phyloP scores from a whole-genome alignment of 1,284 basidiomycete genomes.

The Sanghuangporus baumii region DNA sequence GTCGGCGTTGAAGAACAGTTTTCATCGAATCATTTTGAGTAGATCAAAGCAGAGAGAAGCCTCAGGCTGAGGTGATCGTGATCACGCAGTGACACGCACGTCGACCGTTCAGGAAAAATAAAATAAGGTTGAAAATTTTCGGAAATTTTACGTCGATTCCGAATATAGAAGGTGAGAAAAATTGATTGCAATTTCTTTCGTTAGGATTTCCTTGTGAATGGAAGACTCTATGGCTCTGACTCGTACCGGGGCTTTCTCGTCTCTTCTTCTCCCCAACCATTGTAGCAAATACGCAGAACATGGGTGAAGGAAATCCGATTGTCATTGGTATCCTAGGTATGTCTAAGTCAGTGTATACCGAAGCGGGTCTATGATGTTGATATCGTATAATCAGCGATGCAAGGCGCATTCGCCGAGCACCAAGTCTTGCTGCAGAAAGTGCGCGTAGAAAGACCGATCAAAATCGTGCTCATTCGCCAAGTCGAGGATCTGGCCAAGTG shows the following conservation, averaged over 20 bases:
- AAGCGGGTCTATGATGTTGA: not conserved
- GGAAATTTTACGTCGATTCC: not conserved
- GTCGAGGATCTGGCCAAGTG: conserved; percentile 71
- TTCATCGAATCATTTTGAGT: not conserved
- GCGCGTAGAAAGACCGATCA: conserved; percentile 38
- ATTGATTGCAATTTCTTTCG: not conserved
- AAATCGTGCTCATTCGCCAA: conserved; percentile 68
- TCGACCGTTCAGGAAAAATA: not conserved
- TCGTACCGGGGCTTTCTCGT: not conserved
- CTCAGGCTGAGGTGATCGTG: not conserved
- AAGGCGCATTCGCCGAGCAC: conserved; percentile 94
- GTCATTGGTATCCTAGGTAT: conserved; percentile 34
- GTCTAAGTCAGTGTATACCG: conserved; percentile 1
- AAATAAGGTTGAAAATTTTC: too few relatives aligned
- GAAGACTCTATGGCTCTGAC: not conserved
- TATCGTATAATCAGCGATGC: conserved; percentile 56
- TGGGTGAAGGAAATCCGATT: conserved; percentile 17
- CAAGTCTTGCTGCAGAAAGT: conserved; percentile 62
- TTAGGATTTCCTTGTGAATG: not conserved
- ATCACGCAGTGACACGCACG: not conserved
- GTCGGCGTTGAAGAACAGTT: not conserved
- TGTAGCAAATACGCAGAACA: not conserved
- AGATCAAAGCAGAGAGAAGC: not conserved
- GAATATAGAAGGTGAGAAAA: not conserved
- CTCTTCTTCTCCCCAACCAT: not conserved